Base-by-base conservation (phyloP, 2,329 filamentous ascomycete genomes). In the Leptographium wingfieldii region DNA sequence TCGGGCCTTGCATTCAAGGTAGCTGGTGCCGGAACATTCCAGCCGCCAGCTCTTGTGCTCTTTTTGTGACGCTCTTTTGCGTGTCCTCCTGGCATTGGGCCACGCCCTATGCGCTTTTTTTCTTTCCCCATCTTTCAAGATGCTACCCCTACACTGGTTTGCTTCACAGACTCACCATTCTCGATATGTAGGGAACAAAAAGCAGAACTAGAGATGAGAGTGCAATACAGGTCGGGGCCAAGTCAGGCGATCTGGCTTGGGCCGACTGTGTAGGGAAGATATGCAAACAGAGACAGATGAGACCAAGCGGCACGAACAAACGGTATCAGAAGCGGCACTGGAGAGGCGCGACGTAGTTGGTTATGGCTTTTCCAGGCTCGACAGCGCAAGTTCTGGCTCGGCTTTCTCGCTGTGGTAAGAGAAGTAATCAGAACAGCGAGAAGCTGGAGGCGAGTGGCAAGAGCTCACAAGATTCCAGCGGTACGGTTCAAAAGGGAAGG, bases 1-100 rank as follows among this genome's bases (percentile, higher is more conserved):
- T 68, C 67, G 27, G 63, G 69, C 22, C 67, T 63, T 1, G 69
- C 70, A 56, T 69, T 66, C 58, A 72, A 59, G 4, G 14, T n/a
- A 4, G n/a, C 11, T 9, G 46, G 57, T 16, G 22, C 22, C 31
- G 56, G n/a, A 2, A 22, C 22, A n/a, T 25, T 40, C 56, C 56
- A 53, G n/a, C 46, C 10, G 22, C 49, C 14, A n/a, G 31, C 3
- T 19, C 1, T 14, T 5, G 19, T 33, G 10, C 31, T 55, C 27
- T 25, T 55, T n/a, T 38, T 55, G 51, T 55, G 38, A 3, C 51
- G 38, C 11, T 59, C 51, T 33, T 55, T 59, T 29, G 52, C 57
- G 33, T 43, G 25, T 11, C 38, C 27, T 14, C 57, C 57, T 1
- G 25, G 35, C 14, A 25, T 14, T 29, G 12, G 57, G 27, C 57